A percentile compares a stretch with the other conserved stretches of the same genome.
These are phyloP conservation scores for Diaporthe australafricana DNA, from an alignment of 2,329 filamentous ascomycete species.

Conservation along the genomic window DNA sequence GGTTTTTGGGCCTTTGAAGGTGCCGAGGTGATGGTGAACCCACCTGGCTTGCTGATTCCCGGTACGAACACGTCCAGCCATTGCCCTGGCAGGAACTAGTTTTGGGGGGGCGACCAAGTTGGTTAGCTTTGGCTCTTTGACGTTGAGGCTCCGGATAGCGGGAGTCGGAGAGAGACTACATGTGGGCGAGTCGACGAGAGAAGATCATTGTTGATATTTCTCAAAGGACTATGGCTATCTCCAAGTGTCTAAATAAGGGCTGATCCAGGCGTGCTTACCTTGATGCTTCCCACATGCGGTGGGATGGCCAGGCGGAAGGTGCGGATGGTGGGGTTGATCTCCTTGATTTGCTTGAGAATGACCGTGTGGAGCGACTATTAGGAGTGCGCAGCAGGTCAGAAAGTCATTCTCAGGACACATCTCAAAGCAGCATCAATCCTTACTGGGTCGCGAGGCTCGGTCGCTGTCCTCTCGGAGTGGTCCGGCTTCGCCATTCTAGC, in stretches of 20 bases:
- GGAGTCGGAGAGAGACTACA: too few relatives aligned
- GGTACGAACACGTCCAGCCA: constrained; percentile 90
- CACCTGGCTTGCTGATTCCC: constrained; percentile 75
- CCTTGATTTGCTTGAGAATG: constrained; percentile 68
- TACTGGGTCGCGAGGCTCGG: constrained; percentile 76
- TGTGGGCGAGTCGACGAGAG: background rate
- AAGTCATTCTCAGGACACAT: background rate
- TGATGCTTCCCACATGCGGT: constrained; percentile 55
- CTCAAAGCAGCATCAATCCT: constrained; percentile 1
- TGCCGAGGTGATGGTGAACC: constrained; percentile 88
- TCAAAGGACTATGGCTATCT: background rate
- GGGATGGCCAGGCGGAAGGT: constrained; percentile 74
- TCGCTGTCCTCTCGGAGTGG: constrained; percentile 79
- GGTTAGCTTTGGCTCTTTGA: constrained; percentile 1
- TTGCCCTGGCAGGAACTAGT: constrained; percentile 83
- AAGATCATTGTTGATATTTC: background rate
- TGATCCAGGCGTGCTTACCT: constrained; percentile 51
- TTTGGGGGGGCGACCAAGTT: constrained; percentile 44
- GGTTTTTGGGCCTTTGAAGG: constrained; percentile 63
- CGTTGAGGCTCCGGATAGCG: background rate
- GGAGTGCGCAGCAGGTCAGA: background rate
- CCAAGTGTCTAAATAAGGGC: too few relatives aligned
- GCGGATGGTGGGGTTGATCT: constrained; percentile 75
- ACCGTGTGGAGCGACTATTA: constrained; percentile 69
- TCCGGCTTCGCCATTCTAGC: constrained; percentile 46